phyloP scores from a whole-genome alignment of 1,284 basidiomycete species.

The Wallemia mellicola region DNA sequence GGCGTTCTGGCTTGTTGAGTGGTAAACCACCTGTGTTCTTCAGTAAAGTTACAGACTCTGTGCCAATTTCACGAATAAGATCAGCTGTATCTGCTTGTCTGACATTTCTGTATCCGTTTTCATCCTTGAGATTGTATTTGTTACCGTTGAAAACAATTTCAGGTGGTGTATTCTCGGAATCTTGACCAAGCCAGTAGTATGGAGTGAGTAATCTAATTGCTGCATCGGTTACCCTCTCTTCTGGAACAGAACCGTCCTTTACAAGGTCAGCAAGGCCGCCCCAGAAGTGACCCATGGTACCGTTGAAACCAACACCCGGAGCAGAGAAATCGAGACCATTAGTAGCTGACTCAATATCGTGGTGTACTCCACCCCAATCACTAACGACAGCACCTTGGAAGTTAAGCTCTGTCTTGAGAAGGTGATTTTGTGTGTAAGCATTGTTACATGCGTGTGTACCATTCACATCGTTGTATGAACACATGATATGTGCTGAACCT shows the following conservation, averaged over 20 bases:
- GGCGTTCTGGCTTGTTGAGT: slow-evolving; percentile 23
- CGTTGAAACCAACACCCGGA: neutral
- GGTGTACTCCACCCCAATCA: slow-evolving; percentile 8
- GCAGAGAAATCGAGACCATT: slow-evolving; percentile 17
- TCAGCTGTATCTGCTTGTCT: slow-evolving; percentile 10
- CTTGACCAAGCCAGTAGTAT: neutral
- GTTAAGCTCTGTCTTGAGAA: slow-evolving; percentile 39
- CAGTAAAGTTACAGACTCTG: slow-evolving; percentile 36
- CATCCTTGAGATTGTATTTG: neutral
- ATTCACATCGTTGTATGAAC: slow-evolving; percentile 25
- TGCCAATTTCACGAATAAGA: slow-evolving; percentile 36
- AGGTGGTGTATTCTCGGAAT: neutral
- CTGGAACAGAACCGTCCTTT: slow-evolving; percentile 23
- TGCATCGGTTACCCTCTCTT: slow-evolving; percentile 18
- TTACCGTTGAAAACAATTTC: neutral
- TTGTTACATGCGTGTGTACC: slow-evolving; percentile 52
- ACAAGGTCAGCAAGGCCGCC: slow-evolving; percentile 24
- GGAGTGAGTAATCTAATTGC: slow-evolving; percentile 16
- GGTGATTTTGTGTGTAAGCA: slow-evolving; percentile 36
- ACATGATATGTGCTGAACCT: slow-evolving; percentile 18
- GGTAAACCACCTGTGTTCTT: slow-evolving; percentile 36
- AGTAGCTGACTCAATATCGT: slow-evolving; percentile 24
- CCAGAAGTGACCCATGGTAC: slow-evolving; percentile 12
- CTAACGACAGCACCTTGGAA: slow-evolving; percentile 21
- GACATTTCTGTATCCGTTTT: slow-evolving; percentile 10